A percentile compares a stretch with the other conserved stretches of the same genome.
phyloP scores from a whole-genome alignment of 108 stramenopile genomes.

The Cyclotella sp. region DNA sequence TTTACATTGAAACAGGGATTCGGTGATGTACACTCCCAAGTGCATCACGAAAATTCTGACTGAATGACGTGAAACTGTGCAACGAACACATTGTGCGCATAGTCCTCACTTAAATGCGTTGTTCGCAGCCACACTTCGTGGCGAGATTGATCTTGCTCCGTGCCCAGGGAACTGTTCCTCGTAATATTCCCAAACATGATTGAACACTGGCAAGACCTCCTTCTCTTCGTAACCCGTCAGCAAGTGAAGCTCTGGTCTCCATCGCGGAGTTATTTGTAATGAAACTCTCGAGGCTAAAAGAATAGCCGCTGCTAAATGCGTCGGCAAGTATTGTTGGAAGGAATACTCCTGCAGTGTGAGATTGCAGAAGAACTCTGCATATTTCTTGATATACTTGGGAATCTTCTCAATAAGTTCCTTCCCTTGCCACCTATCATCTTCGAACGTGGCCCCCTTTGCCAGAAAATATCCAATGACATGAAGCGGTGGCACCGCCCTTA shows the following conservation, averaged over 20 bases:
- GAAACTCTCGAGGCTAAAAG: constrained; percentile 79
- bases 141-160: constrained; percentile 81
- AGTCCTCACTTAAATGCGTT: constrained; percentile 18
- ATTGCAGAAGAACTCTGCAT: constrained; percentile 95
- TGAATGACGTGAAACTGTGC: not conserved
- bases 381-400: constrained; percentile 91
- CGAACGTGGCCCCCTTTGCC: constrained; percentile 77
- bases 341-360: constrained; percentile 91
- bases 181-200: constrained; percentile 88
- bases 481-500: constrained; percentile 83
- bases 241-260: constrained; percentile 75
- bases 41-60: not conserved
- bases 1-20: constrained; percentile 4
- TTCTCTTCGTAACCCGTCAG: constrained; percentile 84
- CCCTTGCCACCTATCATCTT: constrained; percentile 87
- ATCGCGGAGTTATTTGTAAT: constrained; percentile 81
- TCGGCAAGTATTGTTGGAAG: constrained; percentile 89
- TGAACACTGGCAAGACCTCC: constrained; percentile 72
- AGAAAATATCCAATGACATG: constrained; percentile 87
- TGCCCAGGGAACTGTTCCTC: constrained; percentile 92
- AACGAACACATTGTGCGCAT: not conserved
- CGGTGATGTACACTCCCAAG: not conserved
- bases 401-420: constrained; percentile 88
- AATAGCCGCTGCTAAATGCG: constrained; percentile 85
- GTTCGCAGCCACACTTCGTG: constrained; percentile 68